Conservation (phyloP, 805 yeast species). For the Metschnikowia amazonensis region DNA sequence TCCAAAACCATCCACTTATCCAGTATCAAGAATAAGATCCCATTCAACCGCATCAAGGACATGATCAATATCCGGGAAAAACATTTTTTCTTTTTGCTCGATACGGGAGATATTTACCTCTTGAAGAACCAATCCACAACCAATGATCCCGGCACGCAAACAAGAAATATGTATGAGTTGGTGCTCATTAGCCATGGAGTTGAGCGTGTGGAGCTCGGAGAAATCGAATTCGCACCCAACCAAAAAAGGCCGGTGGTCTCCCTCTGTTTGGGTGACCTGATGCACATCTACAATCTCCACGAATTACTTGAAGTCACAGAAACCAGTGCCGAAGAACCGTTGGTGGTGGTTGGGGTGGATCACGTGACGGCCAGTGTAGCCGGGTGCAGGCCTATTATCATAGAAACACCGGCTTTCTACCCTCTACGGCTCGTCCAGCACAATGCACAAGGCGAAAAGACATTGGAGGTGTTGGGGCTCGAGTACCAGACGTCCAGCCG, state of each 20-base stretch:
- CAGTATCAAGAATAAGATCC: slow-evolving; percentile 26
- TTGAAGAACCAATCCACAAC: slow-evolving; percentile 27
- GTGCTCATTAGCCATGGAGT: slow-evolving; percentile 27
- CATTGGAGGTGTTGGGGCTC: slow-evolving; percentile 42
- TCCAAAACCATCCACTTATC: slow-evolving; percentile 35
- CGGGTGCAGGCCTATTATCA: neutral
- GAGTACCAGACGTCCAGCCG: slow-evolving; percentile 32
- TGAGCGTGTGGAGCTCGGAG: slow-evolving; percentile 30
- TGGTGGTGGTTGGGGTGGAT: neutral
- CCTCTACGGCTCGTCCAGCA: slow-evolving; percentile 11
- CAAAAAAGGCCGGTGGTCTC: slow-evolving; percentile 20
- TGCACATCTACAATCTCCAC: slow-evolving; percentile 27
- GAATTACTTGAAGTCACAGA: slow-evolving; percentile 25
- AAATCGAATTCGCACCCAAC: slow-evolving; percentile 17
- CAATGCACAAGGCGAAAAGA: neutral
- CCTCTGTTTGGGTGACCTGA: slow-evolving; percentile 37
- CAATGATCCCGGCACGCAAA: slow-evolving; percentile 9
- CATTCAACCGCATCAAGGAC: slow-evolving; percentile 22
- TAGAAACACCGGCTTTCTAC: slow-evolving; percentile 4
- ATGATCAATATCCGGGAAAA: slow-evolving; percentile 25
- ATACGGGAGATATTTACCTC: slow-evolving; percentile 38
- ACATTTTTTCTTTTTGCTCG: slow-evolving; percentile 35
- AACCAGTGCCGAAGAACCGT: neutral
- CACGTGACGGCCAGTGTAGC: neutral
- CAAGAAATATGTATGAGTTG: slow-evolving; percentile 34